Conservation (phyloP, 2,329 filamentous ascomycete genomes). For the Seiridium unicorne region DNA sequence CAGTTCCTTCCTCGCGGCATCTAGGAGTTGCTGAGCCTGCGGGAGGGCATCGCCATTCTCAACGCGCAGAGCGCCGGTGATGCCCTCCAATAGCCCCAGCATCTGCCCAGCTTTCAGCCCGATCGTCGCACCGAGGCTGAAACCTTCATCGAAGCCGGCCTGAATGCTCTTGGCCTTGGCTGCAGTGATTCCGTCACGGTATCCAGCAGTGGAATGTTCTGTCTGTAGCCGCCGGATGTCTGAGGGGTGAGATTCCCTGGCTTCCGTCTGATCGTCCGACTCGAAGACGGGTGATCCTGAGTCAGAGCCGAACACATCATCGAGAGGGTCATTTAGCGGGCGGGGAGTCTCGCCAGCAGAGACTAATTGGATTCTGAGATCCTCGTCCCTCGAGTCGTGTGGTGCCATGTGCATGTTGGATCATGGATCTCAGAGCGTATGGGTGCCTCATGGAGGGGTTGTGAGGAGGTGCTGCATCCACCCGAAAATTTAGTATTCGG, state of each 20-base stretch:
- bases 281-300: slow-evolving; percentile 8
- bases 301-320: slow-evolving; percentile 14
- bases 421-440: not conserved
- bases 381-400: slow-evolving; percentile 11
- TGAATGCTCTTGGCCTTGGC: slow-evolving; percentile 80
- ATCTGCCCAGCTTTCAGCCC: slow-evolving; percentile 73
- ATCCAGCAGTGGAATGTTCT: slow-evolving; percentile 81
- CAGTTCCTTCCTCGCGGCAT: slow-evolving; percentile 57
- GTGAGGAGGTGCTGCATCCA: not conserved
- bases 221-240: slow-evolving; percentile 74
- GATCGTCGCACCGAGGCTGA: slow-evolving; percentile 76
- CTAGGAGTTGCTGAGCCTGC: slow-evolving; percentile 33
- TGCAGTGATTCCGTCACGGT: slow-evolving; percentile 79
- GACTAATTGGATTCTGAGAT: slow-evolving; percentile 12
- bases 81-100: slow-evolving; percentile 74
- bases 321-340: slow-evolving; percentile 9
- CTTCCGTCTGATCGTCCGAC: slow-evolving; percentile 3
- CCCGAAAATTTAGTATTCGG: not conserved
- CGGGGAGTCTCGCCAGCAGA: not conserved
- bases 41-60: slow-evolving; percentile 11
- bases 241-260: slow-evolving; percentile 39
- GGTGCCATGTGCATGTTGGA: slow-evolving; percentile 14
- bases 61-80: slow-evolving; percentile 49
- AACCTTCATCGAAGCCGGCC: slow-evolving; percentile 88
- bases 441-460: not conserved